Evolutionary conservation across 2,329 filamentous ascomycete species (phyloP).

Genomic region (Delphinella strobiligena): DNA sequence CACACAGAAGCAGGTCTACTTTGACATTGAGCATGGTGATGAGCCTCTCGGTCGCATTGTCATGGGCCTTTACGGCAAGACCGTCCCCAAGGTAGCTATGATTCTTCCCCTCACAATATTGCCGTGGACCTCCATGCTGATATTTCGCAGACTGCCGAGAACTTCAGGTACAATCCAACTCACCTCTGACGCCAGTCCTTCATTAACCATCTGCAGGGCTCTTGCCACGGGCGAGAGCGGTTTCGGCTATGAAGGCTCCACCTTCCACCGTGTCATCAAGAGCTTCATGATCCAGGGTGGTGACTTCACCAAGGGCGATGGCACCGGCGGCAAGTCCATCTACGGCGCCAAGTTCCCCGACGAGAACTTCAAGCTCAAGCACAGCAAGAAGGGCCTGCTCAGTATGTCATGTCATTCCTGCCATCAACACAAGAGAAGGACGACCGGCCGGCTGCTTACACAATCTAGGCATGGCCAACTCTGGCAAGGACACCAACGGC

Average conservation of each 20-base stretch:
- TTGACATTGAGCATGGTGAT: slow-evolving; percentile 70
- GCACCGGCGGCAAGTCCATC: slow-evolving; percentile 79
- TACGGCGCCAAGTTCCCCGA: slow-evolving; percentile 75
- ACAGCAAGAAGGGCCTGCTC: slow-evolving; percentile 71
- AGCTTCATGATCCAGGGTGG: slow-evolving; percentile 86
- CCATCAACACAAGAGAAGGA: too few species aligned
- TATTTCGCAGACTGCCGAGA: slow-evolving; percentile 47
- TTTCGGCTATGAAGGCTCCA: slow-evolving; percentile 69
- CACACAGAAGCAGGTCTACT: slow-evolving; percentile 48
- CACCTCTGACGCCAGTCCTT: not conserved
- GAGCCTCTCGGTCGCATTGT: slow-evolving; percentile 62
- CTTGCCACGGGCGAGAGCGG: slow-evolving; percentile 79
- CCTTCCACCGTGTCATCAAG: slow-evolving; percentile 85
- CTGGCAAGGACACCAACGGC: slow-evolving; percentile 64
- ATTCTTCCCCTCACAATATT: too few species aligned
- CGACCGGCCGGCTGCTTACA: too few species aligned
- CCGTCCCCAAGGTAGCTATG: slow-evolving; percentile 54
- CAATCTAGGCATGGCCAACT: slow-evolving; percentile 49
- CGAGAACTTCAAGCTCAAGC: slow-evolving; percentile 92
- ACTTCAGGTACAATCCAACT: slow-evolving; percentile 45
- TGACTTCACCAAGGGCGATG: slow-evolving; percentile 73
- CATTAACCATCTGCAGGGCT: slow-evolving; percentile 56
- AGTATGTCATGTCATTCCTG: slow-evolving; percentile 45
- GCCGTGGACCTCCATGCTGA: not conserved
- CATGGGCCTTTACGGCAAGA: slow-evolving; percentile 78